Evolutionary conservation across 345 rosid species (phyloP), one percentile per base, ranked within the genome.

Genomic region (Crucihimalaya himalaica): DNA sequence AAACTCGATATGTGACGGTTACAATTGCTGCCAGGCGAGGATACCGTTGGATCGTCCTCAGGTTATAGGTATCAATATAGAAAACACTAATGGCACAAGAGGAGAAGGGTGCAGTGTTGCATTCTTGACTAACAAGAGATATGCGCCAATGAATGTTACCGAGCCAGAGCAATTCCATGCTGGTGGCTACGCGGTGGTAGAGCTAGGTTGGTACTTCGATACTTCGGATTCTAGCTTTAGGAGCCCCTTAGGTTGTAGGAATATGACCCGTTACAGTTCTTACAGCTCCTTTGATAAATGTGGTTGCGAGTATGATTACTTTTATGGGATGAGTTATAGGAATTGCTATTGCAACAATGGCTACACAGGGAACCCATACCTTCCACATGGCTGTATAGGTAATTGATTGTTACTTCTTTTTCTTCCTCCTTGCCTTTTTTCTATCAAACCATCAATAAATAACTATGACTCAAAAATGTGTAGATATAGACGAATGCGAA

Each of bases 281-380:
- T 61, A 16, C 23, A 5, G 0, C 18, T 16, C 40, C 10, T 46
- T 6, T 11, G 68, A 60, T 16, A 75, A 4, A 0, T 75, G 79
- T 9, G 2, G 9, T 60, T 75, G 79, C 12, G 47, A 40, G 8
- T 67, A 68, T 16, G 18, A 13, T 1, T 51, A 59, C 68, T 68
- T 75, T 15, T 29, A 62, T 5, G 69, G 56, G 48, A 68, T 75
- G 56, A 67, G 31, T 40, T 68, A 67, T 21, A 68, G 63, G 50
- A 60, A 4, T 8, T 86, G 86, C 71, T 50, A 31, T 20, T 86
- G 86, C 62, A 11, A 16, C 10, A 0, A 7, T 14, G 89, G 84
- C 39, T 85, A 66, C 59, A 58, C 32, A n/a, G 89, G 86, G 34
- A 84, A 80, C 46, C 78, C 87, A 29, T 80, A 80, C 53, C 51